Conservation (phyloP, 169 alveolate species). For the Cryptosporidium ubiquitum region DNA sequence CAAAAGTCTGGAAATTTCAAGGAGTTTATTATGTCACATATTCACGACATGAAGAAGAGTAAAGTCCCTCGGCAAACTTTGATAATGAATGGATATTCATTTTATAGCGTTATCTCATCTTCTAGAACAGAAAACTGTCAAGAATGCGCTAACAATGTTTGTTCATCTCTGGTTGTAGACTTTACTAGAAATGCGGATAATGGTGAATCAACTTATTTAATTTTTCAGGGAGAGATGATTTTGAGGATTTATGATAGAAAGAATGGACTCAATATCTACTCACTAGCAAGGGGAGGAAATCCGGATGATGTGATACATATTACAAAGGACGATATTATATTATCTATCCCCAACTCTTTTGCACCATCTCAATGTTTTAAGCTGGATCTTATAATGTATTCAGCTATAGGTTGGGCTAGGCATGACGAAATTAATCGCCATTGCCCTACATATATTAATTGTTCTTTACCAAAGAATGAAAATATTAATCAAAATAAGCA, state of each 20-base stretch:
- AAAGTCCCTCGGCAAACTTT: conserved; percentile 22
- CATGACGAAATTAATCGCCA: neutral
- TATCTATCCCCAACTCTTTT: conserved; percentile 20
- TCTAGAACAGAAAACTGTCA: conserved; percentile 7
- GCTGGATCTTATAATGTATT: conserved; percentile 42
- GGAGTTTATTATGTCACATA: conserved; percentile 61
- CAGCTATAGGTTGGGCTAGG: conserved; percentile 49
- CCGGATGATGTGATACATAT: conserved; percentile 28
- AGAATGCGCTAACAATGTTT: conserved; percentile 26
- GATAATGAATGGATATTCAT: conserved; percentile 61
- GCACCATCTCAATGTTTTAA: conserved; percentile 34
- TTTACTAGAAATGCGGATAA: conserved; percentile 71
- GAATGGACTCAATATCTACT: conserved; percentile 13
- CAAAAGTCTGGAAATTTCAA: conserved; percentile 57
- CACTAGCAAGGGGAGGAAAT: conserved; percentile 30
- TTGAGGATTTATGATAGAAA: conserved; percentile 48
- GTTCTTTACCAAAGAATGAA: neutral
- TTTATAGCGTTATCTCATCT: conserved; percentile 53
- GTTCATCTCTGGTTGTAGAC: conserved; percentile 67
- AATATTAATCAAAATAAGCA: neutral
- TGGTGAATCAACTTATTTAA: conserved; percentile 69
- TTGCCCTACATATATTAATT: neutral
- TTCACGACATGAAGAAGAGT: conserved; percentile 29
- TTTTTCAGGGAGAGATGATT: conserved; percentile 71
- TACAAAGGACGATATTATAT: conserved; percentile 33